A percentile compares a stretch with the other conserved stretches of the same genome.
These are phyloP conservation scores for Sarocladiaceae sp. DNA, from an alignment of 2,329 filamentous ascomycete genomes.

Conservation along the genomic window DNA sequence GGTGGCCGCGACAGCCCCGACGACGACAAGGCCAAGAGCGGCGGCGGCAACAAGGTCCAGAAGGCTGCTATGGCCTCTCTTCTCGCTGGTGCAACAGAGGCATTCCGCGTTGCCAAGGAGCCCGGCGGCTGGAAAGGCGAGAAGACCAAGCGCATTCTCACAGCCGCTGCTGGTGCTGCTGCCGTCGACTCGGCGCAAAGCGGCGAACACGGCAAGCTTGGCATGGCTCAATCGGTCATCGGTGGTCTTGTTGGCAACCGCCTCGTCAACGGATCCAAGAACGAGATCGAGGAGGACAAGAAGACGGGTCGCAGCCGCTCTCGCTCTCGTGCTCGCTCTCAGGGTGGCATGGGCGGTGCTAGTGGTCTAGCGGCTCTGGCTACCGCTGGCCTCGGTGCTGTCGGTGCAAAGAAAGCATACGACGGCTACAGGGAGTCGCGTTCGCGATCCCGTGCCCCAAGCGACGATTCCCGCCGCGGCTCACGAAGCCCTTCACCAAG, in stretches of 20 bases:
- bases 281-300: constrained; percentile 56
- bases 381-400: constrained; percentile 53
- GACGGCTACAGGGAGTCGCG: constrained; percentile 28
- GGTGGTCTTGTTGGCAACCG: constrained; percentile 83
- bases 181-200: constrained; percentile 76
- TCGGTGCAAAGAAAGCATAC: constrained; percentile 55
- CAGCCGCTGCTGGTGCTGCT: constrained; percentile 78
- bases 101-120: constrained; percentile 83
- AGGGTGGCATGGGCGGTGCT: constrained; percentile 35
- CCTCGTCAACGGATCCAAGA: constrained; percentile 72
- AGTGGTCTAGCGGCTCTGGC: constrained; percentile 56
- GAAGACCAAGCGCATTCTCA: constrained; percentile 87
- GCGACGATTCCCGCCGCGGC: constrained; percentile 34
- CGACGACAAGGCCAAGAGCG: constrained; percentile 31
- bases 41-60: constrained; percentile 55
- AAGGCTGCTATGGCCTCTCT: constrained; percentile 89
- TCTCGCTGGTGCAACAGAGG: constrained; percentile 84
- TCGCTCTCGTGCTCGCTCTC: constrained; percentile 54
- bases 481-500: constrained; percentile 36
- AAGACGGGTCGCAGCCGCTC: constrained; percentile 61
- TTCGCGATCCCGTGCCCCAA: constrained; percentile 44
- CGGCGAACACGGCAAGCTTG: constrained; percentile 70
- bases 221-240: constrained; percentile 79
- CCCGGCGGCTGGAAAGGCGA: constrained; percentile 84
- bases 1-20: constrained; percentile 16